Evolutionary conservation across 768 basidiomycete genomes (phyloP).

Genomic region (Tricholoma furcatifolium): DNA sequence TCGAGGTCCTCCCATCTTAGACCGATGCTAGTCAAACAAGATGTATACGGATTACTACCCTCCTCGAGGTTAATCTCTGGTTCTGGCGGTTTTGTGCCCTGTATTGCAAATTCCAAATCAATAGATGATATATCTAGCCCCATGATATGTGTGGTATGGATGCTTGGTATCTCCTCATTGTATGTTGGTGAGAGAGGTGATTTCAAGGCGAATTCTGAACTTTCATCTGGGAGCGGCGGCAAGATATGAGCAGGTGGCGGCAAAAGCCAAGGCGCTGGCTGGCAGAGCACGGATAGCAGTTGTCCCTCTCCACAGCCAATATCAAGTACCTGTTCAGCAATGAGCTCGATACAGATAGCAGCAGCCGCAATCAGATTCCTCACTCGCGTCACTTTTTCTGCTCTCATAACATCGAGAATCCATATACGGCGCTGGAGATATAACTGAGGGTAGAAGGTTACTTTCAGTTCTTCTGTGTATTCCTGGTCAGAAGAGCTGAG

Average conservation of each 20-base stretch:
- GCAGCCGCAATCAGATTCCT: constrained; percentile 11
- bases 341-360: not conserved
- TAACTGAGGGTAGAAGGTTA: constrained; percentile 69
- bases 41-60: constrained; percentile 19
- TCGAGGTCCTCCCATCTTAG: constrained; percentile 69
- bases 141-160: constrained; percentile 54
- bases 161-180: constrained; percentile 51
- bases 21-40: constrained; percentile 26
- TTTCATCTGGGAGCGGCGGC: constrained; percentile 8
- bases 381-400: constrained; percentile 55
- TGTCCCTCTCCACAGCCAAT: constrained; percentile 84
- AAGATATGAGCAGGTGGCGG: constrained; percentile 37
- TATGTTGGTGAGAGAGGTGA: constrained; percentile 27
- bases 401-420: constrained; percentile 62
- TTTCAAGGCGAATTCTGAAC: constrained; percentile 15
- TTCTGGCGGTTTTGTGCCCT: constrained; percentile 43
- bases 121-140: constrained; percentile 65
- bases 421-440: constrained; percentile 69
- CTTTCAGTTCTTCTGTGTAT: constrained; percentile 39
- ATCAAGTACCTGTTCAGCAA: constrained; percentile 65
- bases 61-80: constrained; percentile 20
- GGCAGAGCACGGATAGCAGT: constrained; percentile 65
- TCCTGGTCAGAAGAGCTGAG: not conserved
- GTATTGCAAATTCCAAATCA: constrained; percentile 55
- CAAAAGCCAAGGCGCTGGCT: constrained; percentile 71